Conservation (phyloP, 129 eudicot species). For the Flaveria ramosissima region DNA sequence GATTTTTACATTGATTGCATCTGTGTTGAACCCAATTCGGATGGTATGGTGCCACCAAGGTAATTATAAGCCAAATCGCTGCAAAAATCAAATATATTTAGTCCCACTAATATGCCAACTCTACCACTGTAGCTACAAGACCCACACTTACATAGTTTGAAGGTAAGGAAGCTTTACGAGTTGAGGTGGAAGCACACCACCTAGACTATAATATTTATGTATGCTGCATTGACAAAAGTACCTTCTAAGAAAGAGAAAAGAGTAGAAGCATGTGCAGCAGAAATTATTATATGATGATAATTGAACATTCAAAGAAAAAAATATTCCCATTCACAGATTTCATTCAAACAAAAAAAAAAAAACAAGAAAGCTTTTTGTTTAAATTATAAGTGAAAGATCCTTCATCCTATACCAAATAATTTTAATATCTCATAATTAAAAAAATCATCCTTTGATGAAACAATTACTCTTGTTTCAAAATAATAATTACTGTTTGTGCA, state of each 20-base stretch:
- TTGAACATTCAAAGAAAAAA: not conserved
- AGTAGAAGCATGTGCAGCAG: not conserved
- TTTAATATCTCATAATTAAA: not conserved
- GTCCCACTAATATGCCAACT: not conserved
- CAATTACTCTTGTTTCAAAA: not conserved
- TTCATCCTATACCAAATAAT: not conserved
- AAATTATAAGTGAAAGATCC: not conserved
- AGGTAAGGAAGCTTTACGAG: slow-evolving; percentile 69
- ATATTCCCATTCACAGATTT: not conserved
- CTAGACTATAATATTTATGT: slow-evolving; percentile 66
- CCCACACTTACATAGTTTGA: slow-evolving; percentile 51
- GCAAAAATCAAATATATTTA: slow-evolving; percentile 23
- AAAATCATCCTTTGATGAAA: not conserved
- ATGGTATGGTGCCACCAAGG: slow-evolving; percentile 67
- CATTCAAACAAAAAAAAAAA: not conserved
- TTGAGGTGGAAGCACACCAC: slow-evolving; percentile 76
- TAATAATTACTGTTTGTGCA: not conserved
- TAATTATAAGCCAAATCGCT: slow-evolving; percentile 87
- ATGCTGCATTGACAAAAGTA: slow-evolving; percentile 48
- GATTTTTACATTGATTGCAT: slow-evolving; percentile 54
- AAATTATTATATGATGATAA: not conserved
- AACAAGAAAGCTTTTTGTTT: not conserved
- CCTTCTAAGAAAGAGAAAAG: not conserved
- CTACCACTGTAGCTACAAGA: slow-evolving; percentile 7
- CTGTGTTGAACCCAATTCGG: slow-evolving; percentile 65